Base-by-base conservation (phyloP, 73 alveolate genomes). In the Paramecium bursaria region DNA sequence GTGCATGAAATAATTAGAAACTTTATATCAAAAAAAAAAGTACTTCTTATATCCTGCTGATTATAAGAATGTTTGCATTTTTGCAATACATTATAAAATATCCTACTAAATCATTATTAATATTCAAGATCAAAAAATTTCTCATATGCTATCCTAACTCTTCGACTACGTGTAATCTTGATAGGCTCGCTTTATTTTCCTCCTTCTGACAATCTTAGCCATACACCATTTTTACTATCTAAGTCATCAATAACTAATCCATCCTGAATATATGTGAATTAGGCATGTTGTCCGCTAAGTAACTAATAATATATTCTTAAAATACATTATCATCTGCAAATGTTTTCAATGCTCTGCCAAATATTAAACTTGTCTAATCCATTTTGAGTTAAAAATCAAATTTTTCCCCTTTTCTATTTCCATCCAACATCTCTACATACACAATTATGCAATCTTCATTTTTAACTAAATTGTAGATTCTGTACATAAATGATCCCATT, bases 101-200 rank as follows among this genome's bases (percentile, higher is more conserved):
- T 67, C 82, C 33, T 31, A 15, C 44, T 67, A 67, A 19, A 67
- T 67, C 82, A 67, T 67, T 35, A 39, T 22, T 21, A 33, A 67
- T 48, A 48, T 11, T 48, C 5, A 5, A 48, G 44, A 13, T 67
- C 48, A 35, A 67, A 67, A 27, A 33, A 67, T 44, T 42, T 17
- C 19, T 67, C 60, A 33, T 21, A 67, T 7, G 60, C 82, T 67
- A 67, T 39, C 21, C 82, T 17, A 39, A 67, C 15, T 21, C 57
- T 67, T 2, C 82, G 10, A 25, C 82, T 46, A 15, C 44, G 47
- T 11, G 44, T 42, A 9, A 67, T 15, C 21, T 67, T 67, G 14
- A 19, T 10, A 9, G 82, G 61, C 13, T 67, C 50, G 35, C 79
- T 60, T 7, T 27, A 0, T 6, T 67, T 39, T 3, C 21, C 23